Evolutionary conservation across 768 basidiomycete species (phyloP).

Genomic region (Kwoniella europaea): DNA sequence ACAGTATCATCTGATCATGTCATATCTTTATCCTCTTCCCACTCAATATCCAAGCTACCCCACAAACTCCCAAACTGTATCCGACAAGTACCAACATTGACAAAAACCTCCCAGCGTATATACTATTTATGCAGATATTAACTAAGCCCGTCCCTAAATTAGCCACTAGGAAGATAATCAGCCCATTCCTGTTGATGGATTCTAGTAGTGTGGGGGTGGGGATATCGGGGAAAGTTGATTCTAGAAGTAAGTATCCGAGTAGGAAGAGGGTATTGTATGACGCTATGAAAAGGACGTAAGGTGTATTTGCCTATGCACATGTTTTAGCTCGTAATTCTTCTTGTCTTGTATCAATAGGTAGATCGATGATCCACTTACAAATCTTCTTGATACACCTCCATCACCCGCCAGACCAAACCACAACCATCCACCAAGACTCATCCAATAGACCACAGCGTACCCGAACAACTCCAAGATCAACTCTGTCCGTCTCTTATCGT

Average conservation of each 20-base stretch:
- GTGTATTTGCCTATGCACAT: slow-evolving; percentile 72
- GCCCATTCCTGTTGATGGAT: slow-evolving; percentile 79
- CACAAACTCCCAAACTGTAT: slow-evolving; percentile 69
- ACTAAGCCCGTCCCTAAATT: slow-evolving; percentile 84
- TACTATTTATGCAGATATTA: slow-evolving; percentile 78
- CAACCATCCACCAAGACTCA: slow-evolving; percentile 60
- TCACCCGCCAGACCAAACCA: slow-evolving; percentile 36
- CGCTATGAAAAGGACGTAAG: slow-evolving; percentile 85
- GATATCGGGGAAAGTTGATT: slow-evolving; percentile 64
- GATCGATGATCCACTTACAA: slow-evolving; percentile 62
- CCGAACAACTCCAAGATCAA: slow-evolving; percentile 75
- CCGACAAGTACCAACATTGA: slow-evolving; percentile 69
- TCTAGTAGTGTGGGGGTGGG: slow-evolving; percentile 65
- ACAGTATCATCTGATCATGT: neutral
- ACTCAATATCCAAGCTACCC: slow-evolving; percentile 66
- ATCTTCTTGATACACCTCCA: slow-evolving; percentile 65
- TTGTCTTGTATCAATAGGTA: too few species aligned
- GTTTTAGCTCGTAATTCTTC: neutral
- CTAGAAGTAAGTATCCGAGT: slow-evolving; percentile 76
- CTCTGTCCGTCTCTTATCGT: slow-evolving; percentile 62
- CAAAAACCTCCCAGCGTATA: slow-evolving; percentile 68
- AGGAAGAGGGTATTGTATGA: slow-evolving; percentile 88
- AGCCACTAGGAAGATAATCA: slow-evolving; percentile 80
- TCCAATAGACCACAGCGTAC: slow-evolving; percentile 82
- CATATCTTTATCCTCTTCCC: slow-evolving; percentile 38